Percentiles rank a stretch among this genome's conserved stretches.
Evolutionary conservation across 2,329 filamentous ascomycete genomes (phyloP).

Genomic region (Chaetomiaceae sp.): DNA sequence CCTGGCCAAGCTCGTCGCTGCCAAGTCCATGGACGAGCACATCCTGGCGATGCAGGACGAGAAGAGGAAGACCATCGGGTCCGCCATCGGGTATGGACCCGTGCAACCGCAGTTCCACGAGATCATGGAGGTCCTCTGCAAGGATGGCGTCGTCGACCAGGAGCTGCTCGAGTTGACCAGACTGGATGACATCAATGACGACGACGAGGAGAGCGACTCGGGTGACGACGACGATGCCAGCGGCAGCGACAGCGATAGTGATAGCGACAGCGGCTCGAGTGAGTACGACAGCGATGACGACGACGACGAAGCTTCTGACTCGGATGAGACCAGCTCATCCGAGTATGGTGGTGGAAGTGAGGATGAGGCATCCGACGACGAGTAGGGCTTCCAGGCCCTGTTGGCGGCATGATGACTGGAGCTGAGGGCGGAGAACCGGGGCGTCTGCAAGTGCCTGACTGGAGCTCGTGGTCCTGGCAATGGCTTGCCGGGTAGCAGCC

Average conservation of each 20-base stretch:
- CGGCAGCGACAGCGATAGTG: not conserved
- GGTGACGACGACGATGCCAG: not conserved
- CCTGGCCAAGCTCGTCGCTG: slow-evolving; percentile 10
- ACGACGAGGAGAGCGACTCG: not conserved
- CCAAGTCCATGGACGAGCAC: slow-evolving; percentile 9
- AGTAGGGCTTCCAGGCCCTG: not conserved
- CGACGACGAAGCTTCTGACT: not conserved
- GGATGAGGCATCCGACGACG: not conserved
- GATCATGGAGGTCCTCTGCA: not conserved
- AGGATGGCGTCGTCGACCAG: not conserved
- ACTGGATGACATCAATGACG: not conserved
- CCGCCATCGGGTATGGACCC: not conserved
- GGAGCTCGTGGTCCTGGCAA: too few species aligned
- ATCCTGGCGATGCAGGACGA: slow-evolving; percentile 8
- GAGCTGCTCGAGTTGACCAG: not conserved
- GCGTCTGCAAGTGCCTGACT: too few species aligned
- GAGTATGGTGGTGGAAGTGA: not conserved
- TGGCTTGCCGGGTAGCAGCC: too few species aligned
- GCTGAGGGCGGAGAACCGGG: too few species aligned
- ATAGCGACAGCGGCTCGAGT: not conserved
- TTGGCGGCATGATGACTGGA: too few species aligned
- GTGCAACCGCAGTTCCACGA: too few species aligned
- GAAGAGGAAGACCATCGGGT: slow-evolving; percentile 5
- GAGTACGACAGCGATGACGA: not conserved
- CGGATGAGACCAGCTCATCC: not conserved